Evolutionary conservation across 116 monocot species (phyloP).

Genomic region (Iris pallida): DNA sequence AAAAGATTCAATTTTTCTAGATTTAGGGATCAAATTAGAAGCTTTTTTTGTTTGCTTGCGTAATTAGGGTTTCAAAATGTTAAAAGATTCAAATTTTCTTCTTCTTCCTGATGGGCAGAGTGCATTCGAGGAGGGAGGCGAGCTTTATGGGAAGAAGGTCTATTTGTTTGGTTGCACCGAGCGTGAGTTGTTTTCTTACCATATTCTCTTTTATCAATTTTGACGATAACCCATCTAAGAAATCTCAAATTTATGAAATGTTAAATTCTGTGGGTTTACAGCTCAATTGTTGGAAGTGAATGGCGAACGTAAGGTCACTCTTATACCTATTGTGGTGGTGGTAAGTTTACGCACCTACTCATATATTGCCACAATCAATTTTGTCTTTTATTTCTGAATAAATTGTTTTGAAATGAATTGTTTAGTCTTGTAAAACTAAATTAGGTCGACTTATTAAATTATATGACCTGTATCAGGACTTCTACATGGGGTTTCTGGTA

Average conservation of each 20-base stretch:
- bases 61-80: too few relatives aligned
- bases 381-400: too few relatives aligned
- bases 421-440: too few relatives aligned
- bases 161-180: constrained; percentile 89
- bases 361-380: too few relatives aligned
- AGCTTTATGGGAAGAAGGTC: constrained; percentile 62
- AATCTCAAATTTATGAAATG: neutral
- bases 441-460: too few relatives aligned
- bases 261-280: constrained; percentile 23
- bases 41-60: too few relatives aligned
- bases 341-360: constrained; percentile 37
- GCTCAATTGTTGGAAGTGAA: constrained; percentile 65
- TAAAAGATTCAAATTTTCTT: too few relatives aligned
- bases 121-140: constrained; percentile 79
- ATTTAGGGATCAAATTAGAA: neutral
- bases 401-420: too few relatives aligned
- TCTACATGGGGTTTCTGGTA: too few relatives aligned
- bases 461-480: too few relatives aligned
- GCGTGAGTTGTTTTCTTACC: constrained; percentile 35
- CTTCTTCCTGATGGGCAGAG: constrained; percentile 21
- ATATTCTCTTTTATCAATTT: neutral
- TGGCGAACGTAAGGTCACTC: constrained; percentile 53
- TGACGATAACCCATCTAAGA: too few relatives aligned
- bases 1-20: too few relatives aligned
- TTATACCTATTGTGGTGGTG: constrained; percentile 79